Conservation (phyloP, 345 rosid genomes). For the Aurinia saxatilis region DNA sequence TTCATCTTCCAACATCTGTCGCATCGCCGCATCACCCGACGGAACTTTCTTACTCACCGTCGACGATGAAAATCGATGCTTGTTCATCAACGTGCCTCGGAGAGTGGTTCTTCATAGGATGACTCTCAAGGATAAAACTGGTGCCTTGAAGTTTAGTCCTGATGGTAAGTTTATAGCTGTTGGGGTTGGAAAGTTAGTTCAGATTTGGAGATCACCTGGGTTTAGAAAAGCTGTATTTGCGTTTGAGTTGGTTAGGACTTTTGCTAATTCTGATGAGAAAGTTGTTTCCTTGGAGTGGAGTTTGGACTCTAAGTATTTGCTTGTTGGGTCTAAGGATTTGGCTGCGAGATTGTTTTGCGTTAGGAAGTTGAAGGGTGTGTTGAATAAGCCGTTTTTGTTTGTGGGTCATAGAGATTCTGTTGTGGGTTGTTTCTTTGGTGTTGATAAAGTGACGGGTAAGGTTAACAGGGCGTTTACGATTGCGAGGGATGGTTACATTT, state of each 20-base stretch:
- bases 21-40: conserved; percentile 71
- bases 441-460: conserved; percentile 48
- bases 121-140: conserved; percentile 48
- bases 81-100: conserved; percentile 72
- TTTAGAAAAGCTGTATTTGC: conserved; percentile 65
- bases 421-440: conserved; percentile 83
- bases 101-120: conserved; percentile 75
- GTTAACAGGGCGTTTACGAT: conserved; percentile 58
- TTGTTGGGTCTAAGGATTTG: conserved; percentile 84
- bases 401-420: conserved; percentile 85
- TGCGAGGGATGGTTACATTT: conserved; percentile 69
- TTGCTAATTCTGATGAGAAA: conserved; percentile 66
- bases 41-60: conserved; percentile 71
- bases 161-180: conserved; percentile 71
- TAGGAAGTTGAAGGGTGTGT: conserved; percentile 45
- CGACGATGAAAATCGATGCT: conserved; percentile 71
- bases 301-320: conserved; percentile 61
- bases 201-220: conserved; percentile 87
- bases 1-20: conserved; percentile 64
- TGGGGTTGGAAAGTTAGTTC: conserved; percentile 72
- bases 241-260: conserved; percentile 66
- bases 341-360: conserved; percentile 69
- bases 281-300: conserved; percentile 72
- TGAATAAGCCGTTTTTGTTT: conserved; percentile 68
- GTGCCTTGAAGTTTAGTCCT: conserved; percentile 65